Evolutionary conservation across 202 grass and related monocot species (phyloP), one percentile per base, ranked within the genome.

Genomic region (Musa balbisiana): DNA sequence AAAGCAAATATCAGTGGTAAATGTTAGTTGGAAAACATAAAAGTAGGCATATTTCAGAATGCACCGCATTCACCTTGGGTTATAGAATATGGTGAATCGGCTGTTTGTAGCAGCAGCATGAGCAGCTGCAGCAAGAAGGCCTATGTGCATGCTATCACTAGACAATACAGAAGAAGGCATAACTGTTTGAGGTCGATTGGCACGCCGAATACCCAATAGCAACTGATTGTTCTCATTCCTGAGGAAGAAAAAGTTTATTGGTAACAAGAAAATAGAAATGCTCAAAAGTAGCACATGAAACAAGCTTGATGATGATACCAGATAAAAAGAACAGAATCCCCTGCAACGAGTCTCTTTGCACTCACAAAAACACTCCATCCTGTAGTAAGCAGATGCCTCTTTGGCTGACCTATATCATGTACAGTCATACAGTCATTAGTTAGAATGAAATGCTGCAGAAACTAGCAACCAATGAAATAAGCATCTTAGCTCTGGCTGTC

Each of bases 201-300:
- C 74, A 26, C 62, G 74, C 21, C 74, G 74, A 17, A 77, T 77
- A 66, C 74, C 74, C 74, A 77, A 52, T 26, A 77, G 74, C 49
- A 77, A 66, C 60, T 77, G 74, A 77, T 77, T 77, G 22, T 64
- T 77, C 23, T 77, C 74, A 77, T 77, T 77, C 74, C 74, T 77
- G 15, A 53, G 20, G 22, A 64, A 24, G 43, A 65, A 53, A 23
- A 77, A 49, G 4, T 16, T 21, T 10, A 29, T 6, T 19, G 9
- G 25, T 23, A 53, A 11, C 1, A 11, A 33, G 14, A 14, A 43
- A 8, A 43, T 11, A 75, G 24, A 17, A 8, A 1, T 43, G 26
- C 2, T 70, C 67, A 70, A 70, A 64, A 75, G 12, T 75, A 63
- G 9, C 15, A 51, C 8, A 9, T 77, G 65, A 11, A 51, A 21